Base-by-base conservation (phyloP, 345 rosid genomes). In the Noccaea bulbosa region DNA sequence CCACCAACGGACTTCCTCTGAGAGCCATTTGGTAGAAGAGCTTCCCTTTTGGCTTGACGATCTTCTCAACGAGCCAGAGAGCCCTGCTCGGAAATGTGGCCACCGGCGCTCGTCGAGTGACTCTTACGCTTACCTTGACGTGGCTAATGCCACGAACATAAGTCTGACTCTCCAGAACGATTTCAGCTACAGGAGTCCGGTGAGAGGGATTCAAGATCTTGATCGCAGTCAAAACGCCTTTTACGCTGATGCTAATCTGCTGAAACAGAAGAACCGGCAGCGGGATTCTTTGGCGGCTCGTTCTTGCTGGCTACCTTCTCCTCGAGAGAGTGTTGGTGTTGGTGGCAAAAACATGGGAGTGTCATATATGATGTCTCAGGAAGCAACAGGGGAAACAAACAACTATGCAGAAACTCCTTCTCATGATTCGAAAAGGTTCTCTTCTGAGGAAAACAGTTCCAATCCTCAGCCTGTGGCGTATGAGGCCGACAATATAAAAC, bases 41-140 rank as follows among this genome's bases (percentile, higher is more conserved):
- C 98, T 88, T 77, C 99, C 99, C 66, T 95, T 92, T 67, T 95
- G 99, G 99, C 92, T 92, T 71, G 98, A 95, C 83, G 99, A 95
- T 83, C 93, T 92, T 55, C 97, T 95, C 63, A 86, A 92, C 34
- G 99, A 95, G 78, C 98, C 98, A 0, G 98, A 95, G 61, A 95
- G 89, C 37, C 98, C 98, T 62, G 94, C 83, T 17, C 87, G 86
- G 24, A 85, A 72, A 83, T 95, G 89, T 43, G 90, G 92, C 70
- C 99, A 95, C 82, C 80, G 99, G 58, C 97, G 99, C 41, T 95
- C 98, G 24, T 92, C 99, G 5, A 95, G 99, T 71, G 99, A 95
- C 80, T 90, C 99, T 39, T 92, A 86, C 72, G 92, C 99, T 1
- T 95, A 95, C 57, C 15, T 86, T 67, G 98, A 90, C 72, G 78